Conservation (phyloP, 179 eudicot species). For the Nepenthes alata region DNA sequence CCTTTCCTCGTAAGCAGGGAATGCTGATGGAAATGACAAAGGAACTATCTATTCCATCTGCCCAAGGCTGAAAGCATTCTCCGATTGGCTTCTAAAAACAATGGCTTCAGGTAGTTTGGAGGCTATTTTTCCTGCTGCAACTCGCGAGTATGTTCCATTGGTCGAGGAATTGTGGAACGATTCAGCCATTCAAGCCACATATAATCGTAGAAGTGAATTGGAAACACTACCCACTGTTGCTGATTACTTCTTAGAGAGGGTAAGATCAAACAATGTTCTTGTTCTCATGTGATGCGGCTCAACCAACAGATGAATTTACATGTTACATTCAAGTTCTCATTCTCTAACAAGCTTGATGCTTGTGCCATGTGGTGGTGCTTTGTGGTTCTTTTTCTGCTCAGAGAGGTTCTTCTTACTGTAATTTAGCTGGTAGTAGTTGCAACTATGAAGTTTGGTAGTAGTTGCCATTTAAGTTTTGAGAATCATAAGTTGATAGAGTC, state of each 20-base stretch:
- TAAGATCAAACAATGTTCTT: conserved; percentile 4
- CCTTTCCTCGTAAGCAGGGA: conserved; percentile 20
- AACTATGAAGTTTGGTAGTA: no score
- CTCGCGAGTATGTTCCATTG: conserved; percentile 92
- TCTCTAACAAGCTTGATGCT: no score
- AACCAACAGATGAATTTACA: no score
- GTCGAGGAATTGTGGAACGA: conserved; percentile 76
- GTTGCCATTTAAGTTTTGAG: no score
- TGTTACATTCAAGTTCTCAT: no score
- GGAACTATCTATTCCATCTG: conserved; percentile 49
- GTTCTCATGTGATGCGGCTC: no score
- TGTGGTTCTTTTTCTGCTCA: no score
- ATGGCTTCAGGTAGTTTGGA: conserved; percentile 82
- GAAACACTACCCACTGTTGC: conserved; percentile 63
- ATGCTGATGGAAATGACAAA: conserved; percentile 19
- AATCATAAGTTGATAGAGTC: no score
- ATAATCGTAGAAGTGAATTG: conserved; percentile 66
- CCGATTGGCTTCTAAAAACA: conserved; percentile 54
- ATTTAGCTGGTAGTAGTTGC: no score
- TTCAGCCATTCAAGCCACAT: conserved; percentile 77
- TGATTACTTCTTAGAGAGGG: conserved; percentile 88
- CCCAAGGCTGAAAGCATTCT: conserved; percentile 79
- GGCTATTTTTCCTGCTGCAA: conserved; percentile 83
- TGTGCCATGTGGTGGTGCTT: no score
- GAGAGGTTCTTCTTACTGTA: no score